These are phyloP conservation scores for Glycine soja DNA, from an alignment of 306 rosid genomes.

Conservation along the genomic window DNA sequence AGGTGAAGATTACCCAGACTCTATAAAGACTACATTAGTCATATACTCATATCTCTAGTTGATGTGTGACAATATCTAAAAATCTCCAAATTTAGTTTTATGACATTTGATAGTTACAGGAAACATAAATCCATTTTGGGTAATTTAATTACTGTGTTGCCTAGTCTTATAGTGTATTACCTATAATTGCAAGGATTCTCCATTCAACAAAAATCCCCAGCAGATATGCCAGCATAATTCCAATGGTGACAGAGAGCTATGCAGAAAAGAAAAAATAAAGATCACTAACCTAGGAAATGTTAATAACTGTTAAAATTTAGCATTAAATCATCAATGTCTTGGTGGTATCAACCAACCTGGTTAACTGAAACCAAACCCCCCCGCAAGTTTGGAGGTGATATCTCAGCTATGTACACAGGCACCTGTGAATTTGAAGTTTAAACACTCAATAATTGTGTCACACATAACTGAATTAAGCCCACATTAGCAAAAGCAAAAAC, in stretches of 20 bases:
- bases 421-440: constrained; percentile 61
- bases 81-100: constrained; percentile 20
- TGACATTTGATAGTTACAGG: constrained; percentile 32
- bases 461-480: constrained; percentile 41
- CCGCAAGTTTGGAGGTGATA: constrained; percentile 91
- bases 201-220: constrained; percentile 91
- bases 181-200: constrained; percentile 95
- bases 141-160: constrained; percentile 20
- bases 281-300: constrained; percentile 18
- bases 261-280: constrained; percentile 35
- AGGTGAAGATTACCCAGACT: background rate
- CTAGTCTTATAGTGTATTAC: constrained; percentile 56
- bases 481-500: constrained; percentile 4
- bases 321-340: constrained; percentile 20
- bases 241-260: constrained; percentile 92
- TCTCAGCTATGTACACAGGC: constrained; percentile 94
- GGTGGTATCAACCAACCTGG: constrained; percentile 69
- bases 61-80: background rate
- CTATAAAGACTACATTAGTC: background rate
- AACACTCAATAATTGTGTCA: constrained; percentile 34
- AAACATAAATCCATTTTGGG: constrained; percentile 13
- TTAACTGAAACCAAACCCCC: constrained; percentile 82
- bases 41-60: background rate
- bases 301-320: background rate
- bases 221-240: constrained; percentile 92